These are phyloP conservation scores for Pseudogymnoascus sp. DNA, from an alignment of 2,329 filamentous ascomycete genomes.

Conservation along the genomic window DNA sequence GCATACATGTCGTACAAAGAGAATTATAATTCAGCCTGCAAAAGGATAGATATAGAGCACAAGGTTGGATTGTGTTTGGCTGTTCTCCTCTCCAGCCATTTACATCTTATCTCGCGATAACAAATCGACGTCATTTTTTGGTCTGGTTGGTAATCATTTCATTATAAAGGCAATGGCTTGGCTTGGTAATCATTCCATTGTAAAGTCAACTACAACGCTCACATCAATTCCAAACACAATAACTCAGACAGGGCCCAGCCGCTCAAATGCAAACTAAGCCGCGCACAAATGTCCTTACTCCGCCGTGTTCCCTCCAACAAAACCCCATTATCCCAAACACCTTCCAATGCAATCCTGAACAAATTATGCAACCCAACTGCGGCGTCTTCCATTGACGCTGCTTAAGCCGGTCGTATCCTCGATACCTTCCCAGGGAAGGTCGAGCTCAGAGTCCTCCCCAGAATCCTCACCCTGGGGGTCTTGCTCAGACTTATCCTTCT, in stretches of 20 bases:
- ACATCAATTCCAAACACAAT: not conserved
- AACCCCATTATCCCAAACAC: not conserved
- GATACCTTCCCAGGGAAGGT: conserved; percentile 21
- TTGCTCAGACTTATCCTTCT: not conserved
- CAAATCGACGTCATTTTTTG: not conserved
- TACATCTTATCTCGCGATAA: conserved; percentile 1
- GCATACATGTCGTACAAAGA: conserved; percentile 6
- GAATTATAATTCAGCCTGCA: not conserved
- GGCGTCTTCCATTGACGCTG: conserved; percentile 1
- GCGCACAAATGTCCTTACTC: not conserved
- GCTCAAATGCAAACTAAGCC: conserved; percentile 5
- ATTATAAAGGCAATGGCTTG: not conserved
- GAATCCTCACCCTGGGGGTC: conserved; percentile 1
- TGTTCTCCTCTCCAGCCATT: not conserved
- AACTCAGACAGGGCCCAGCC: not conserved
- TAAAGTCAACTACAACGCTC: not conserved
- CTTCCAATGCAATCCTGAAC: not conserved
- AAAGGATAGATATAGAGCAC: not conserved
- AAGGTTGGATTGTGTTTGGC: not conserved
- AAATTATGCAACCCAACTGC: not conserved
- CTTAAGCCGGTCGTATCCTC: conserved; percentile 14
- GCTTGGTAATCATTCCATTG: conserved; percentile 3
- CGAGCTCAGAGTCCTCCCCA: conserved; percentile 12
- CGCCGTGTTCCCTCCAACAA: not conserved
- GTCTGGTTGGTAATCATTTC: not conserved